These are phyloP conservation scores for Pichia sporocuriosa DNA, from an alignment of 805 yeast species.

Conservation along the genomic window DNA sequence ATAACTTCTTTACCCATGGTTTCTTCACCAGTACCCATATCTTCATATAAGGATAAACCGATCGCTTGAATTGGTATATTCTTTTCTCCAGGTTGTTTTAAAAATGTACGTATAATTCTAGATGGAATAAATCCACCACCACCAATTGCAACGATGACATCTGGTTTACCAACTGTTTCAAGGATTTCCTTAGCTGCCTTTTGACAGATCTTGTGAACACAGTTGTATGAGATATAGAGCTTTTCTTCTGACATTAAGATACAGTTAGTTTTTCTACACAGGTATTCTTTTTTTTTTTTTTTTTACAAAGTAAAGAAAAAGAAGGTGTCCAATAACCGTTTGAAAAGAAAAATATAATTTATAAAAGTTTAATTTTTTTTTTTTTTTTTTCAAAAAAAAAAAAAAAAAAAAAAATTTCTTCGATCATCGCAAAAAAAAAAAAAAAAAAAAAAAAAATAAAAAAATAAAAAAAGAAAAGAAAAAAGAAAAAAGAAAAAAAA, in stretches of 20 bases:
- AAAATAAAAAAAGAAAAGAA: too few species aligned
- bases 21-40: slow-evolving; percentile 42
- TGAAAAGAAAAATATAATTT: too few species aligned
- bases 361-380: too few species aligned
- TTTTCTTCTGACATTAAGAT: slow-evolving; percentile 40
- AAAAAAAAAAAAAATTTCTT: too few species aligned
- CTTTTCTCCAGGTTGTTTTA: slow-evolving; percentile 51
- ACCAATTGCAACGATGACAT: slow-evolving; percentile 60
- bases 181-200: slow-evolving; percentile 30
- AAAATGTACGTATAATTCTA: slow-evolving; percentile 57
- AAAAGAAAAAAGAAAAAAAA: too few species aligned
- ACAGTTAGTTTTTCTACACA: too few species aligned
- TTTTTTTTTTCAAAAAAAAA: background rate
- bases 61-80: slow-evolving; percentile 68
- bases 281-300: too few species aligned
- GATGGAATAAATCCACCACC: slow-evolving; percentile 74
- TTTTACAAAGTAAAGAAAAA: background rate
- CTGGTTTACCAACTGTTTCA: slow-evolving; percentile 32
- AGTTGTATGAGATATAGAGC: slow-evolving; percentile 66
- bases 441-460: too few species aligned
- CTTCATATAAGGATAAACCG: slow-evolving; percentile 59
- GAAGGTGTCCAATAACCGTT: too few species aligned
- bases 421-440: too few species aligned
- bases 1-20: slow-evolving; percentile 72
- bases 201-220: slow-evolving; percentile 78